Evolutionary conservation across 2,329 filamentous ascomycete genomes (phyloP).

Genomic region (Capronia americana): DNA sequence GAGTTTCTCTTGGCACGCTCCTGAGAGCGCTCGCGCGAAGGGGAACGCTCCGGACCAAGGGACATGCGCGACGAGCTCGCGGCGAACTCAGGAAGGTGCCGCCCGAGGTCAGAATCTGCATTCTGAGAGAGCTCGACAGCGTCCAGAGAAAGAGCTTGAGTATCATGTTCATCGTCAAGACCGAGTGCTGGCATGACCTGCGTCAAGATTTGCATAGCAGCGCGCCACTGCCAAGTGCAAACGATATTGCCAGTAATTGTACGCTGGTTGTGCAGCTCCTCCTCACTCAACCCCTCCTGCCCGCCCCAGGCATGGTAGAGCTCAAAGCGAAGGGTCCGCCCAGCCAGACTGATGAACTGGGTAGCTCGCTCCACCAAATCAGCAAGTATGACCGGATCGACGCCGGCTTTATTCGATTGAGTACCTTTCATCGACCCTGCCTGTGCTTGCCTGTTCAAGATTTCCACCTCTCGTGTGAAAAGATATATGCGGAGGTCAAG

Average conservation of each 20-base stretch:
- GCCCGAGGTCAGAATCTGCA: neutral
- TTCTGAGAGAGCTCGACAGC: constrained; percentile 29
- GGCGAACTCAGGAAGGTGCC: constrained; percentile 2
- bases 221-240: constrained; percentile 55
- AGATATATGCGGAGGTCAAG: constrained; percentile 96
- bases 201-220: constrained; percentile 51
- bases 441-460: constrained; percentile 57
- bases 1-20: constrained; percentile 27
- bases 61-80: constrained; percentile 23
- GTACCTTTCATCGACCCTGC: constrained; percentile 14
- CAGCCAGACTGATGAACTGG: constrained; percentile 81
- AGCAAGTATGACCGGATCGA: constrained; percentile 64
- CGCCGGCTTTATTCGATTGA: constrained; percentile 6
- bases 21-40: constrained; percentile 30
- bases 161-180: constrained; percentile 22
- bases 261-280: constrained; percentile 40
- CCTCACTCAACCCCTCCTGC: constrained; percentile 52
- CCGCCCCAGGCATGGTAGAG: constrained; percentile 63
- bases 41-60: constrained; percentile 14
- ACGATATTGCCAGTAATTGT: constrained; percentile 54
- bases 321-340: constrained; percentile 80
- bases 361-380: constrained; percentile 84
- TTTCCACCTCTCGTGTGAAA: constrained; percentile 83
- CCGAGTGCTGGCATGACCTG: constrained; percentile 25
- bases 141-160: constrained; percentile 24